Conservation (phyloP, 2,329 filamentous ascomycete genomes). For the Venturiaceae sp. region DNA sequence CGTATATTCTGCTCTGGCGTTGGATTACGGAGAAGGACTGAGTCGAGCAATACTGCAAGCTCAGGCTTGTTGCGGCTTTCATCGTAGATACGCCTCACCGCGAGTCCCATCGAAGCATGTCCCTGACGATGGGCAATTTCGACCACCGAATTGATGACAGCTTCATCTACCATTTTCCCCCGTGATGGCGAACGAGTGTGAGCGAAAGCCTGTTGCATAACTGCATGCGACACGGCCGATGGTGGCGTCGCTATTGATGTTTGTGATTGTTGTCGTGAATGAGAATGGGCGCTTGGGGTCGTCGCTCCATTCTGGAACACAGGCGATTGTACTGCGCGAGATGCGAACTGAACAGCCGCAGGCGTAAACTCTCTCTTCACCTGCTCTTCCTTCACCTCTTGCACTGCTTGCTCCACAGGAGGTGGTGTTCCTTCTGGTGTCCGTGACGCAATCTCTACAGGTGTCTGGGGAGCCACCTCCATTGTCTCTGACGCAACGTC, state of each 20-base stretch:
- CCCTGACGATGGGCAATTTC: constrained; percentile 15
- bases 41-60: constrained; percentile 30
- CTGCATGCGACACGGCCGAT: neutral
- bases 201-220: constrained; percentile 6
- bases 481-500: constrained; percentile 17
- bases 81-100: constrained; percentile 32
- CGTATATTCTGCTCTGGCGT: constrained; percentile 26
- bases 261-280: neutral
- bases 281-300: constrained; percentile 17
- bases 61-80: constrained; percentile 26
- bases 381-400: constrained; percentile 15
- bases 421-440: constrained; percentile 4
- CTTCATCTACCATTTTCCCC: constrained; percentile 9
- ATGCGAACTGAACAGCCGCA: neutral
- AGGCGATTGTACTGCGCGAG: constrained; percentile 14
- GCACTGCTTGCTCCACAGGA: neutral
- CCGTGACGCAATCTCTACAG: constrained; percentile 1
- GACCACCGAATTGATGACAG: constrained; percentile 32
- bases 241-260: neutral
- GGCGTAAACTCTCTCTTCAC: constrained; percentile 22
- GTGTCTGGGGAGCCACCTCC: constrained; percentile 1
- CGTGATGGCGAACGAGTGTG: constrained; percentile 9
- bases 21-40: constrained; percentile 30
- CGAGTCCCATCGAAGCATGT: constrained; percentile 24
- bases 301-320: constrained; percentile 32